A percentile compares a stretch with the other conserved stretches of the same genome.
Conservation (phyloP, 768 basidiomycete species). For the Suillus subaureus region DNA sequence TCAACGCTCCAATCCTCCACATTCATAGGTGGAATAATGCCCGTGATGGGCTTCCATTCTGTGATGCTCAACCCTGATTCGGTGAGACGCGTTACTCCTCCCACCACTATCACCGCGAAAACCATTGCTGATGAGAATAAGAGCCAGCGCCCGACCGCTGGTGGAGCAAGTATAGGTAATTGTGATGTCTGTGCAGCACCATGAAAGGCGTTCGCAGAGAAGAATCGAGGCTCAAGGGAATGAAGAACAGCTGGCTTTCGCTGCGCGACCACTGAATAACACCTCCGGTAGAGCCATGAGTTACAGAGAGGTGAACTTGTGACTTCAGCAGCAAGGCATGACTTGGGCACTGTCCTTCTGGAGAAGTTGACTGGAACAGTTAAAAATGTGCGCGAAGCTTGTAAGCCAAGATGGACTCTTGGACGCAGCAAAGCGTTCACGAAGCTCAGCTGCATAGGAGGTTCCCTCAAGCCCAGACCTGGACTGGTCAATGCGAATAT, state of each 20-base stretch:
- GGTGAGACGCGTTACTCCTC: slow-evolving; percentile 94
- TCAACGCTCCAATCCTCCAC: slow-evolving; percentile 80
- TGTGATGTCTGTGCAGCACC: slow-evolving; percentile 23
- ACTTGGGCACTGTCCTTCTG: not conserved
- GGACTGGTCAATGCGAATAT: not conserved
- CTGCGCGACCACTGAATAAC: slow-evolving; percentile 4
- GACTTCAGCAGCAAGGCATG: slow-evolving; percentile 6
- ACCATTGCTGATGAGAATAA: slow-evolving; percentile 83
- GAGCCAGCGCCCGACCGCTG: slow-evolving; percentile 82
- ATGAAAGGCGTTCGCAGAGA: slow-evolving; percentile 38
- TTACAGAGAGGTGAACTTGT: slow-evolving; percentile 9
- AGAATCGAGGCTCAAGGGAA: slow-evolving; percentile 37
- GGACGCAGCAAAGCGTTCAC: slow-evolving; percentile 24
- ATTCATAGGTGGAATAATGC: slow-evolving; percentile 81
- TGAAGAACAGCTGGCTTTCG: slow-evolving; percentile 13
- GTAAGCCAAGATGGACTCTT: slow-evolving; percentile 13
- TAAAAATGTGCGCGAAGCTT: not conserved
- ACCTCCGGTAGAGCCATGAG: slow-evolving; percentile 11
- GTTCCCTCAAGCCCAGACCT: not conserved
- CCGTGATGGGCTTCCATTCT: slow-evolving; percentile 95
- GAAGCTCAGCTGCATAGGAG: slow-evolving; percentile 22
- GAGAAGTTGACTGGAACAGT: not conserved
- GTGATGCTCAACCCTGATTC: slow-evolving; percentile 98
- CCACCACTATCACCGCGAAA: slow-evolving; percentile 91
- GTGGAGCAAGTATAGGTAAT: slow-evolving; percentile 63